Evolutionary conservation across 345 rosid species (phyloP).

Genomic region (Orychophragmus violaceus): DNA sequence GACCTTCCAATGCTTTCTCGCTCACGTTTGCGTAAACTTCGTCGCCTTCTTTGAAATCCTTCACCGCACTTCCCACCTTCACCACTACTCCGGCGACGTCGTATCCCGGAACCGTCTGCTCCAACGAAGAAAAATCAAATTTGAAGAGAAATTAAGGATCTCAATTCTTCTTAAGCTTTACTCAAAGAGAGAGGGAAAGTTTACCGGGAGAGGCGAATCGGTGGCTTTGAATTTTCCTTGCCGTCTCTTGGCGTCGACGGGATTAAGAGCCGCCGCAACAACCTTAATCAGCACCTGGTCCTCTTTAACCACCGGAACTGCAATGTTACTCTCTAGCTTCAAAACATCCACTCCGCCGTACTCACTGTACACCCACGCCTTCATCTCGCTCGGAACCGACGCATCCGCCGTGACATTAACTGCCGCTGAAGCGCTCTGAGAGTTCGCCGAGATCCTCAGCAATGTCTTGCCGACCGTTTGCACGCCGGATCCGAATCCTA

Average conservation of each 20-base stretch:
- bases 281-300: slow-evolving; percentile 88
- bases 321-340: slow-evolving; percentile 60
- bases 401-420: slow-evolving; percentile 33
- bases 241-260: slow-evolving; percentile 78
- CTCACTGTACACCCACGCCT: slow-evolving; percentile 75
- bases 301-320: slow-evolving; percentile 70
- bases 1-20: slow-evolving; percentile 91
- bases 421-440: slow-evolving; percentile 49
- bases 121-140: neutral
- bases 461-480: neutral
- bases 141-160: neutral
- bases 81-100: slow-evolving; percentile 91
- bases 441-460: slow-evolving; percentile 44
- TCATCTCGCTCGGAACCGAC: slow-evolving; percentile 59
- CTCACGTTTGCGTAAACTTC: slow-evolving; percentile 86
- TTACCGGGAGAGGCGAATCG: slow-evolving; percentile 86
- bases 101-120: slow-evolving; percentile 90
- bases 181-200: neutral
- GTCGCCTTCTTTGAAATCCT: slow-evolving; percentile 72
- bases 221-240: slow-evolving; percentile 96
- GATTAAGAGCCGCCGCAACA: slow-evolving; percentile 83
- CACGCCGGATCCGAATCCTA: slow-evolving; percentile 1
- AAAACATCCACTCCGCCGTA: slow-evolving; percentile 83
- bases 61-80: slow-evolving; percentile 65
- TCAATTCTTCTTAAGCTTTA: neutral